Evolutionary conservation across 192 early-diverging fungal species (phyloP), one percentile per base, ranked within the genome.

Genomic region (Cetraspora pellucida): DNA sequence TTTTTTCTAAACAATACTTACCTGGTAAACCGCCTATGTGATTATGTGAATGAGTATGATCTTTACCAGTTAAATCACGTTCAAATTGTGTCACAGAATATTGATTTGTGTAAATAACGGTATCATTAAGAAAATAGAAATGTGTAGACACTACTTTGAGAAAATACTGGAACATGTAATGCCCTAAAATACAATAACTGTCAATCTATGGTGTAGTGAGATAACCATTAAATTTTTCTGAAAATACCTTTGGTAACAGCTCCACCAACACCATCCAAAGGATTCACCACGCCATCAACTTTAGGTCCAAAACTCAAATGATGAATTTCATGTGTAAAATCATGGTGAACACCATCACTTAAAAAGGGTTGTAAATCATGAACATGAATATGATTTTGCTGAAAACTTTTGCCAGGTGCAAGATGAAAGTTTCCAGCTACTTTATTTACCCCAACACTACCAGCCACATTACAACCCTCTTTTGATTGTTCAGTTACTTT

Each of bases 401-500:
- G 84, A 80, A 94, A 94, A 3, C 87, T 89, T 59, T 91, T 89
- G 58, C 97, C 96, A 14, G 96, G 95, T 10, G 95, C 92, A 81
- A 97, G 89, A 82, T 97, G 97, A 78, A 97, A 91, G 76, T 96
- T 96, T 50, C 97, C 97, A 23, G 93, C 85, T 11, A 97, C 94
- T 85, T 96, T 96, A 83, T 96, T 97, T 47, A 98, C 94, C 46
- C 87, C 80, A 25, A 97, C 78, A 60, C 84, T 82, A 5, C 97
- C 97, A 27, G 87, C 85, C 49, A 98, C 82, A 74, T 92, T 89
- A 80, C 97, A 98, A 23, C 96, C 97, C 83, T 98, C 96, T 76
- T 93, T 89, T 11, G 85, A 86, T 81, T 96, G 95, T 46, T 85
- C 87, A 57, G 87, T 85, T 57, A 96, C 80, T 70, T 89, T 91